phyloP scores from a whole-genome alignment of 2,329 filamentous ascomycete species.

The Talaromyces sp. region DNA sequence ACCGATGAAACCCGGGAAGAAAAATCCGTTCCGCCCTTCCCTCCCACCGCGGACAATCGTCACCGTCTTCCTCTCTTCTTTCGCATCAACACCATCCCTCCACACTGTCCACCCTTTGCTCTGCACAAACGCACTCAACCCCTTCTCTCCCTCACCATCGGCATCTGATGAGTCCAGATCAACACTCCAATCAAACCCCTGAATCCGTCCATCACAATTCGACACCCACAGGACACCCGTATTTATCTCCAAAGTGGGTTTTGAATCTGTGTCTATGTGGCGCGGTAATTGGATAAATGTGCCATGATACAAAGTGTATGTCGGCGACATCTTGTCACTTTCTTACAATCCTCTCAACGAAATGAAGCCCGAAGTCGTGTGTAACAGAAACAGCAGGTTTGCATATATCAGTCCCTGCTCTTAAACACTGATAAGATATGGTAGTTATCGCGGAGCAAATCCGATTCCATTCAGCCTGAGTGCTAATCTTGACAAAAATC shows the following conservation, averaged over 20 bases:
- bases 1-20: constrained; percentile 50
- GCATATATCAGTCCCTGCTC: not conserved
- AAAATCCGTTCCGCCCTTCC: constrained; percentile 42
- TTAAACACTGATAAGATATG: not conserved
- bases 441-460: not conserved
- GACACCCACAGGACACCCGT: constrained; percentile 45
- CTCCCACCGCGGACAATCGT: constrained; percentile 30
- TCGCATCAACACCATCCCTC: constrained; percentile 17
- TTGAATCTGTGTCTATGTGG: constrained; percentile 34
- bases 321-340: constrained; percentile 11
- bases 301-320: constrained; percentile 53
- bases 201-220: constrained; percentile 30
- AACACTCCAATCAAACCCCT: constrained; percentile 34
- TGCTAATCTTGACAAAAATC: not conserved
- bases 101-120: constrained; percentile 32
- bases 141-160: constrained; percentile 17
- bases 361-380: not conserved
- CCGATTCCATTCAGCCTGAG: not conserved
- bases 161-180: not conserved
- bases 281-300: constrained; percentile 58
- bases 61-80: constrained; percentile 24
- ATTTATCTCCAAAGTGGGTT: constrained; percentile 52
- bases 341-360: not conserved
- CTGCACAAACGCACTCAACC: constrained; percentile 24
- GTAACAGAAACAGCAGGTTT: not conserved